Evolutionary conservation across 495 filamentous ascomycete species (phyloP).

Genomic region (Tuber brumale): DNA sequence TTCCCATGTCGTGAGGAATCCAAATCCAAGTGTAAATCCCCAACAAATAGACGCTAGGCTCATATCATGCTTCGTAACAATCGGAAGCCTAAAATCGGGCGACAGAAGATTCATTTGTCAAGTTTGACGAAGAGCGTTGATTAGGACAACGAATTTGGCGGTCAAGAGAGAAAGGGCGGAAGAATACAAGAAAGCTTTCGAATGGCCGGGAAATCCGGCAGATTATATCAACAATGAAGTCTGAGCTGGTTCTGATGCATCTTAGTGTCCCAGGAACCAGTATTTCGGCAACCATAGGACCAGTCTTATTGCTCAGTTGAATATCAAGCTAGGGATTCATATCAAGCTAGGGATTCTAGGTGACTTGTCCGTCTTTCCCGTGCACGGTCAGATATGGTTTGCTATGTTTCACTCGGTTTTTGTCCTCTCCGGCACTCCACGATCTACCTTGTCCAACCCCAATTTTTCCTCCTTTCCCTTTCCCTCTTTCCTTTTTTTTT

Average conservation of each 20-base stretch:
- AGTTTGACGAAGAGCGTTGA: background rate
- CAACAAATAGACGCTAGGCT: slow-evolving; percentile 43
- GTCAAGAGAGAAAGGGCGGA: background rate
- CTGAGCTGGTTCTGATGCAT: background rate
- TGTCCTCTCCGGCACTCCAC: background rate
- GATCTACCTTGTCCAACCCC: background rate
- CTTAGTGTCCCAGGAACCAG: background rate
- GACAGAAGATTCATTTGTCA: slow-evolving; percentile 22
- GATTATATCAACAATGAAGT: background rate
- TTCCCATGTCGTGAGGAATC: slow-evolving; percentile 45
- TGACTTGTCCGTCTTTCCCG: background rate
- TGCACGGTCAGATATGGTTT: background rate
- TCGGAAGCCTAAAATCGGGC: slow-evolving; percentile 11
- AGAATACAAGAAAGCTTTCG: background rate
- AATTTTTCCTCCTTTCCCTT: background rate
- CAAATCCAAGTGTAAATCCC: slow-evolving; percentile 47
- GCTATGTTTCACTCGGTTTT: slow-evolving; percentile 3
- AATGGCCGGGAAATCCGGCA: background rate
- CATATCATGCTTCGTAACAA: slow-evolving; percentile 39
- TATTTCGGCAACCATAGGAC: background rate
- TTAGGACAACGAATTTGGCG: background rate
- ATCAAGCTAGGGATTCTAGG: background rate
- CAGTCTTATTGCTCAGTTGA: background rate
- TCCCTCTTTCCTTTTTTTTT: background rate
- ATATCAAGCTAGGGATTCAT: background rate